Conservation (phyloP, 2,329 filamentous ascomycete genomes). For the Fusarium xylarioides region DNA sequence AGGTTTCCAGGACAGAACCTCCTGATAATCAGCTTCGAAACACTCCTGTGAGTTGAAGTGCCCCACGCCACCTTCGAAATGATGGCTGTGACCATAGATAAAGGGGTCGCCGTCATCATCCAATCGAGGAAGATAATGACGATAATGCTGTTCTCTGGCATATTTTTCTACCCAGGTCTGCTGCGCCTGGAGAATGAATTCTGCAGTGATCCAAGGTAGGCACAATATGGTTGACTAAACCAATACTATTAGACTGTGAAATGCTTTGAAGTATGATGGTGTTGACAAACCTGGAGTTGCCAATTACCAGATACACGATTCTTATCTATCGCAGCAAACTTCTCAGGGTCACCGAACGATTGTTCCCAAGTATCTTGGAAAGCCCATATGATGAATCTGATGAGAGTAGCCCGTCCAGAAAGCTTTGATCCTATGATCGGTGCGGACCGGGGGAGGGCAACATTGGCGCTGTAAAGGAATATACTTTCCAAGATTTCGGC, state of each 20-base stretch:
- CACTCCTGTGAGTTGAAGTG: slow-evolving; percentile 48
- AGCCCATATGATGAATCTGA: slow-evolving; percentile 49
- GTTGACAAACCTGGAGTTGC: slow-evolving; percentile 54
- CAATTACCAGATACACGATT: slow-evolving; percentile 48
- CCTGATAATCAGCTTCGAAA: slow-evolving; percentile 51
- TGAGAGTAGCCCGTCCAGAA: slow-evolving; percentile 51
- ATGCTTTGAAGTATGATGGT: not conserved
- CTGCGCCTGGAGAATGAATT: slow-evolving; percentile 58
- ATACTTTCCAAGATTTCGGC: slow-evolving; percentile 64
- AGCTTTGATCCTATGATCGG: slow-evolving; percentile 57
- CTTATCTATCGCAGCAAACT: not conserved
- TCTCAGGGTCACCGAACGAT: slow-evolving; percentile 46
- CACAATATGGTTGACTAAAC: slow-evolving; percentile 54
- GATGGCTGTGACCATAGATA: slow-evolving; percentile 21
- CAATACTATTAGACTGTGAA: slow-evolving; percentile 4
- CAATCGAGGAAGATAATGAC: slow-evolving; percentile 43
- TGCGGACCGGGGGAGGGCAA: slow-evolving; percentile 57
- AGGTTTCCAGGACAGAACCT: slow-evolving; percentile 37
- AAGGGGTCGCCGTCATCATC: slow-evolving; percentile 13
- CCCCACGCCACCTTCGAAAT: slow-evolving; percentile 35
- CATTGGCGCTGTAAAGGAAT: slow-evolving; percentile 59
- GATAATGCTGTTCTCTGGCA: slow-evolving; percentile 47
- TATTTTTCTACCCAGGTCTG: slow-evolving; percentile 56
- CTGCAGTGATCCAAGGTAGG: slow-evolving; percentile 56
- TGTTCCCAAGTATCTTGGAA: slow-evolving; percentile 53